Conservation (phyloP, 2,329 filamentous ascomycete species). For the Cercospora sesami region DNA sequence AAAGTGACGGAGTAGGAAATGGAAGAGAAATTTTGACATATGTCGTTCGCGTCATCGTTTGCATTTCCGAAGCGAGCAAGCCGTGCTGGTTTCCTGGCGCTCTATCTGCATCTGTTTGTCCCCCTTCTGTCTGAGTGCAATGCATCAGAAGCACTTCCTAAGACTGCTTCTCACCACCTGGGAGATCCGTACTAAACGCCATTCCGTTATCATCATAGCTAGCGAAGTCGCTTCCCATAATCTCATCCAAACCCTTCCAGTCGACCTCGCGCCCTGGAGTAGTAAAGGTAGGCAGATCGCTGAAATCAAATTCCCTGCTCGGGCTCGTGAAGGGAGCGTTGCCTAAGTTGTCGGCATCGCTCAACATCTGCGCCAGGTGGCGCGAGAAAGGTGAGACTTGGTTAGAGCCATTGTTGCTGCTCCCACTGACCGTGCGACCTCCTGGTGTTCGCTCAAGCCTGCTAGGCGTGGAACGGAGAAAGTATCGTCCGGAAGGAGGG, state of each 20-base stretch:
- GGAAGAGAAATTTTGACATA: not conserved
- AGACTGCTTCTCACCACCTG: conserved; percentile 6
- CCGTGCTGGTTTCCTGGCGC: not conserved
- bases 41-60: not conserved
- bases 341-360: conserved; percentile 44
- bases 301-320: conserved; percentile 36
- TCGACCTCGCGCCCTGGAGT: conserved; percentile 35
- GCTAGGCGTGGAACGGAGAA: conserved; percentile 43
- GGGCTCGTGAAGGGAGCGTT: conserved; percentile 34
- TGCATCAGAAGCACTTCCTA: not conserved
- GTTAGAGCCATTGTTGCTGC: conserved; percentile 18
- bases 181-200: conserved; percentile 13
- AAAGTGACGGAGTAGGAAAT: not conserved
- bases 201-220: conserved; percentile 28
- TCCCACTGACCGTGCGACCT: conserved; percentile 31
- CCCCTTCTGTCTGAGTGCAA: not conserved
- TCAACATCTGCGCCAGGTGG: conserved; percentile 64
- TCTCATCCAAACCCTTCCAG: conserved; percentile 34
- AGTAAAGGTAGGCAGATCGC: conserved; percentile 37
- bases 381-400: conserved; percentile 60
- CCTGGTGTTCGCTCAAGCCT: conserved; percentile 39
- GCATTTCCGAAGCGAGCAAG: conserved; percentile 1
- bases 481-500: conserved; percentile 40
- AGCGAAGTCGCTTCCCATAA: conserved; percentile 37
- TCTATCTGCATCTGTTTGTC: not conserved